phyloP scores from a whole-genome alignment of 495 filamentous ascomycete genomes.

The Neurospora africana region DNA sequence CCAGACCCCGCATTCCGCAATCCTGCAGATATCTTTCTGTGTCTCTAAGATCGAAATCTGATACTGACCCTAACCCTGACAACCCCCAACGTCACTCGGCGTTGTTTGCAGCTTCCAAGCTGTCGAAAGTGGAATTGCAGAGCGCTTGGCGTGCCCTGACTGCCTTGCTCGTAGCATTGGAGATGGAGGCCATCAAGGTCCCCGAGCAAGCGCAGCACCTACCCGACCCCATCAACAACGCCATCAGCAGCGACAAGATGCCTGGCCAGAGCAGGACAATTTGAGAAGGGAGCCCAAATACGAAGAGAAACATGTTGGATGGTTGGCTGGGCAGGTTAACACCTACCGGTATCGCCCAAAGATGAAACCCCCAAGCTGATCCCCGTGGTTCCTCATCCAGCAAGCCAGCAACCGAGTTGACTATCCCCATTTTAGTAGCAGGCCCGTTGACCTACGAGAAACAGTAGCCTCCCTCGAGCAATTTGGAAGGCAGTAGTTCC shows the following conservation, averaged over 20 bases:
- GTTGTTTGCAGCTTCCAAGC: neutral
- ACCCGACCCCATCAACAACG: neutral
- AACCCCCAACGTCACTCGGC: neutral
- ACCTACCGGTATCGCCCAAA: neutral
- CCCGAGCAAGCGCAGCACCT: neutral
- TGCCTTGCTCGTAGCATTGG: neutral
- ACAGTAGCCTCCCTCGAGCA: neutral
- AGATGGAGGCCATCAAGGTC: neutral
- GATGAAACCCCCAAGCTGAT: neutral
- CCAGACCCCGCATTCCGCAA: neutral
- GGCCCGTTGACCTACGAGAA: neutral
- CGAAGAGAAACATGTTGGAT: neutral
- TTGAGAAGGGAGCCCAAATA: neutral
- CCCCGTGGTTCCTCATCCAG: neutral
- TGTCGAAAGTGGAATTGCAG: neutral
- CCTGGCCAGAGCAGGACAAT: neutral
- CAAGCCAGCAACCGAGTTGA: neutral
- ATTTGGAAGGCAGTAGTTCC: too few relatives aligned
- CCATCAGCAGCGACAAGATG: neutral
- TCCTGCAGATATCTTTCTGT: neutral
- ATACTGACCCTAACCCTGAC: neutral
- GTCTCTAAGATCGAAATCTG: neutral
- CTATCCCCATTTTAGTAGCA: neutral
- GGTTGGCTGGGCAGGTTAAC: neutral
- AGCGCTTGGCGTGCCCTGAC: neutral